phyloP scores from a whole-genome alignment of 768 basidiomycete genomes.

The Pisolithus orientalis region DNA sequence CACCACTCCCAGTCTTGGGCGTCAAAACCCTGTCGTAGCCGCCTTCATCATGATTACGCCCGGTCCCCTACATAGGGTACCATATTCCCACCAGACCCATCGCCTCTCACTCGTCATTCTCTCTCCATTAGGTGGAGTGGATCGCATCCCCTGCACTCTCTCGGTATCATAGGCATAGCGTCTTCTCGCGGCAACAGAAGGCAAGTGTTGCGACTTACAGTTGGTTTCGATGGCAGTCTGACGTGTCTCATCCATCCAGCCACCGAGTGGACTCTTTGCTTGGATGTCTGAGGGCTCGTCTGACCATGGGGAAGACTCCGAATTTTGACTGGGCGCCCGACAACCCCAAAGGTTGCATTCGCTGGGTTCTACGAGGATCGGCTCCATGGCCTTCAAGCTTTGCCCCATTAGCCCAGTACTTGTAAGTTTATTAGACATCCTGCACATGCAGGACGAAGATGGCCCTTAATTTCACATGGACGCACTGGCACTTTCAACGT shows the following conservation, averaged over 20 bases:
- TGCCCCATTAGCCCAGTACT: background rate
- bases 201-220: slow-evolving; percentile 31
- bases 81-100: slow-evolving; percentile 14
- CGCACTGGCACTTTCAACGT: too few species aligned
- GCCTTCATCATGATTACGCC: slow-evolving; percentile 64
- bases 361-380: slow-evolving; percentile 92
- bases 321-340: slow-evolving; percentile 70
- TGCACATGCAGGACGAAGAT: too few species aligned
- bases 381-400: slow-evolving; percentile 11
- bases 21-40: slow-evolving; percentile 13
- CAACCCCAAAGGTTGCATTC: slow-evolving; percentile 46
- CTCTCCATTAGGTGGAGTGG: slow-evolving; percentile 43
- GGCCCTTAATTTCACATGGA: too few species aligned
- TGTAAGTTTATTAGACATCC: background rate
- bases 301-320: slow-evolving; percentile 55
- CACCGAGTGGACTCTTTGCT: slow-evolving; percentile 87
- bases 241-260: slow-evolving; percentile 33
- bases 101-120: too few species aligned
- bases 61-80: slow-evolving; percentile 44
- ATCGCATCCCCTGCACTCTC: slow-evolving; percentile 65
- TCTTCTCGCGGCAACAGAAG: slow-evolving; percentile 71
- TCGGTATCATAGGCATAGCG: slow-evolving; percentile 72
- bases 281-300: slow-evolving; percentile 65
- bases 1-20: slow-evolving; percentile 13
- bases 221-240: slow-evolving; percentile 1